phyloP scores from a whole-genome alignment of 2,329 filamentous ascomycete species.

The Pseudogymnoascus sp. region DNA sequence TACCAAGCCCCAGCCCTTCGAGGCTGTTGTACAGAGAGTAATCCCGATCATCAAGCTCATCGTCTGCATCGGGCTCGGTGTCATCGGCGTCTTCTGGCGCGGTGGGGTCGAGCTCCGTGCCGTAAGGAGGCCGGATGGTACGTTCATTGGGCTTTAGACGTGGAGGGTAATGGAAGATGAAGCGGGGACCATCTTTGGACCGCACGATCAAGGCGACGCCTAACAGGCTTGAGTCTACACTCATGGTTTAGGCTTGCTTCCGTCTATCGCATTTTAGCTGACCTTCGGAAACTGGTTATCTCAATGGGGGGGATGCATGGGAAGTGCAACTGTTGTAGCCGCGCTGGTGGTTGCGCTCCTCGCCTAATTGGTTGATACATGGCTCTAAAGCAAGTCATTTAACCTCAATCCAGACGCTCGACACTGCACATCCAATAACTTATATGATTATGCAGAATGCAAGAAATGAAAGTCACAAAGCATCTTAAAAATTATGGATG shows the following conservation, averaged over 20 bases:
- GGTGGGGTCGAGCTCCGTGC: conserved; percentile 28
- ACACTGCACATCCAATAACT: neutral
- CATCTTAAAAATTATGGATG: neutral
- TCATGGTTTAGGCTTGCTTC: conserved; percentile 27
- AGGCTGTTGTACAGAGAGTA: conserved; percentile 19
- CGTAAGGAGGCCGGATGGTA: conserved; percentile 21
- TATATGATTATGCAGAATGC: neutral
- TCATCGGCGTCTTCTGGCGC: conserved; percentile 25
- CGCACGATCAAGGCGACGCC: conserved; percentile 32
- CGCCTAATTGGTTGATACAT: conserved; percentile 5
- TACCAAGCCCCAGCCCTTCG: conserved; percentile 11
- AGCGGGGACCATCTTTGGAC: conserved; percentile 69
- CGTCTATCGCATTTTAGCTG: conserved; percentile 13
- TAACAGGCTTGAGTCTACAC: conserved; percentile 38
- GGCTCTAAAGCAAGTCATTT: neutral
- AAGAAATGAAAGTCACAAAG: neutral
- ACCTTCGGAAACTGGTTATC: neutral
- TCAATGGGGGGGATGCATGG: conserved; percentile 5
- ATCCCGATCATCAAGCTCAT: conserved; percentile 25
- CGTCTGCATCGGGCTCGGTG: conserved; percentile 50
- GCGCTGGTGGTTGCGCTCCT: neutral
- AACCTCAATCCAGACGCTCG: neutral
- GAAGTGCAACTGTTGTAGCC: neutral
- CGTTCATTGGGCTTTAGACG: conserved; percentile 36
- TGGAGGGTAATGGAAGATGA: conserved; percentile 84